Base-by-base conservation (phyloP, 1,139 yeast genomes). In the Groenewaldozyma sp. region DNA sequence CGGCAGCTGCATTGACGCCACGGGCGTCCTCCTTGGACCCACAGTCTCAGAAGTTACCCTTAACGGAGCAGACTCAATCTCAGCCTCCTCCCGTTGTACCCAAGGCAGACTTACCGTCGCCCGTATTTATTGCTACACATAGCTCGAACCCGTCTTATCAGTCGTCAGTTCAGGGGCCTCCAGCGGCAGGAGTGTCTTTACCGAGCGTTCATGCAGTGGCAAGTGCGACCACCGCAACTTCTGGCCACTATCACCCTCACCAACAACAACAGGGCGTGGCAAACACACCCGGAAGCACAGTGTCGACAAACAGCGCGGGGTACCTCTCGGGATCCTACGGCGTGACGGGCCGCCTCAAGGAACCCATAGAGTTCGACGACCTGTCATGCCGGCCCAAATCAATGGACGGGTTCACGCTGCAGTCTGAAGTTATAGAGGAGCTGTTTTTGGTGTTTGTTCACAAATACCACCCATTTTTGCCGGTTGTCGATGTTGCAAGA, bases 391-490 rank as follows among this genome's bases (percentile, higher is more conserved):
- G 73, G 22, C 78, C 82, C 13, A 84, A 86, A 55, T 62, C 78
- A 3, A 61, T 86, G 35, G 94, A 84, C 32, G 74, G 75, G 4
- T 72, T 87, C 2, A 65, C 76, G 2, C 63, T 88, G 36, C 59
- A 73, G 0, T 65, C 84, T 1, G 73, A 69, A 2, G 76, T 76
- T 32, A 86, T 91, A 37, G 67, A 67, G 35, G 68, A 69, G n/a
- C 65, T 88, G 16, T 91, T 70, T 55, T 50, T 67, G 29, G 95
- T 86, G 54, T 91, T 78, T 55, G 81, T 80, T 2, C 62, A 67
- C 19, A 69, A 75, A 45, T 91, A 88, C 53, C 96, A 91, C 56
- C 82, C 84, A 0, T 78, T 83, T 39, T 58, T 91, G 36, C 97
- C 97, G 0, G 83, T 88, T 2, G 94, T 88, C 2, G 95, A 88